Base-by-base conservation (phyloP, 352 stramenopile genomes). In the Globisporangium acanthophoron region DNA sequence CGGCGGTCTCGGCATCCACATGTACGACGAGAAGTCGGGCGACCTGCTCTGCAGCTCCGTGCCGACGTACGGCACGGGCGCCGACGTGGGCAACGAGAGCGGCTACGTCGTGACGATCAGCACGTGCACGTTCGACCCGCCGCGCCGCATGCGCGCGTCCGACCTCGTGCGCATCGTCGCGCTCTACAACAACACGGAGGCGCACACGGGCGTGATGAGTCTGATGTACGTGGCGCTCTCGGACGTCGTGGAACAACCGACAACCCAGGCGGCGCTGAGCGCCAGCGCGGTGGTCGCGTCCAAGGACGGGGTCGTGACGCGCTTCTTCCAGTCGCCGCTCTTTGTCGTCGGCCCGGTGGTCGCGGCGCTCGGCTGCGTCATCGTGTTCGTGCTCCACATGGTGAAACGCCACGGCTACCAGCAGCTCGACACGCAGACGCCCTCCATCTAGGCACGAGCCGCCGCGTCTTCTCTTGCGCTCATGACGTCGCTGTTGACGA, bases 181-280 rank as follows among this genome's bases (percentile, higher is more conserved):
- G 20, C 70, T 90, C 16, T 92, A 89, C 70, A 90, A 92, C 76
- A 90, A 87, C 70, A 90, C 82, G 39, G 21, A 84, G 41, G 64
- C 78, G 41, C 82, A 90, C 65, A 89, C 82, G 31, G 82, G 82
- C 44, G 82, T 80, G 6, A 92, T 92, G 82, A 87, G 76, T 52
- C 59, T 92, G 13, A 80, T 88, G 73, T 92, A 90, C 70, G 53
- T 92, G 49, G 82, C 78, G 33, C 65, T 90, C 13, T 78, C 74
- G 51, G 80, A 92, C 57, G 79, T 86, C 50, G 27, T 58, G 16
- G 62, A 11, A 37, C 33, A 11, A 37, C 33, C 6, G 33, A 37
- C 33, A 37, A 37, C 33, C 24, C 65, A 53, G 24, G 45, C 54
- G n/a, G 39, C 48, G 16, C 59, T 46, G 16, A 52, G 43, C 12